Conservation (phyloP, 306 rosid species). For the Urtica urens region DNA sequence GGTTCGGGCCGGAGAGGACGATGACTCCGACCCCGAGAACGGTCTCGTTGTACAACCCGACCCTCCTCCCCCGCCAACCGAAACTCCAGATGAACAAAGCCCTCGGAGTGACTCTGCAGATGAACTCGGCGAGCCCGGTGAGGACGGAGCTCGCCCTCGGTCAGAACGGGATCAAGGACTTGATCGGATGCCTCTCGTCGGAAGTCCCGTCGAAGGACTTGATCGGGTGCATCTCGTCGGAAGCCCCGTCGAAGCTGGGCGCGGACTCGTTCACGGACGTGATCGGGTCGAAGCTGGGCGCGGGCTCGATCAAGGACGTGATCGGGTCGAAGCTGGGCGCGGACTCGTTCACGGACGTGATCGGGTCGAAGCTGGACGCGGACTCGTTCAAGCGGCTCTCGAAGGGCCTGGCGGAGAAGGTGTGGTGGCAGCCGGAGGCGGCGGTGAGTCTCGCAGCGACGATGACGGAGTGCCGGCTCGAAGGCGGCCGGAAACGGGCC, state of each 20-base stretch:
- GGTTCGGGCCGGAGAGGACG: slow-evolving; percentile 43
- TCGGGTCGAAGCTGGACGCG: slow-evolving; percentile 30
- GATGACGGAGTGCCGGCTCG: slow-evolving; percentile 62
- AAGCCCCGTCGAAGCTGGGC: slow-evolving; percentile 33
- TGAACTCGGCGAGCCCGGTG: slow-evolving; percentile 55
- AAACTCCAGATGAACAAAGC: slow-evolving; percentile 51
- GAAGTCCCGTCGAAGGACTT: slow-evolving; percentile 53
- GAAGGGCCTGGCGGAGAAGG: slow-evolving; percentile 66
- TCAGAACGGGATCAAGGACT: slow-evolving; percentile 34
- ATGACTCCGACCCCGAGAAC: slow-evolving; percentile 27
- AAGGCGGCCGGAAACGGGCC: slow-evolving; percentile 52
- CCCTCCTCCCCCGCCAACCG: slow-evolving; percentile 43
- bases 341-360: slow-evolving; percentile 79
- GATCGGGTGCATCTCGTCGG: slow-evolving; percentile 56
- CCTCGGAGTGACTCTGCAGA: slow-evolving; percentile 44
- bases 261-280: too few relatives aligned
- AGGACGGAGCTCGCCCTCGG: slow-evolving; percentile 74
- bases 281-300: slow-evolving; percentile 29
- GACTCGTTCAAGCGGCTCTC: slow-evolving; percentile 78
- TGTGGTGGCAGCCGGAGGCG: slow-evolving; percentile 99
- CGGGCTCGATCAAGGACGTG: slow-evolving; percentile 78
- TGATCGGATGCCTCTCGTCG: slow-evolving; percentile 27
- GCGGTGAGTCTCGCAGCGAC: slow-evolving; percentile 74
- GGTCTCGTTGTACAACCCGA: slow-evolving; percentile 44
- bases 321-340: slow-evolving; percentile 32